Evolutionary conservation across 352 stramenopile species (phyloP).

Genomic region (Globisporangium spinosum): DNA sequence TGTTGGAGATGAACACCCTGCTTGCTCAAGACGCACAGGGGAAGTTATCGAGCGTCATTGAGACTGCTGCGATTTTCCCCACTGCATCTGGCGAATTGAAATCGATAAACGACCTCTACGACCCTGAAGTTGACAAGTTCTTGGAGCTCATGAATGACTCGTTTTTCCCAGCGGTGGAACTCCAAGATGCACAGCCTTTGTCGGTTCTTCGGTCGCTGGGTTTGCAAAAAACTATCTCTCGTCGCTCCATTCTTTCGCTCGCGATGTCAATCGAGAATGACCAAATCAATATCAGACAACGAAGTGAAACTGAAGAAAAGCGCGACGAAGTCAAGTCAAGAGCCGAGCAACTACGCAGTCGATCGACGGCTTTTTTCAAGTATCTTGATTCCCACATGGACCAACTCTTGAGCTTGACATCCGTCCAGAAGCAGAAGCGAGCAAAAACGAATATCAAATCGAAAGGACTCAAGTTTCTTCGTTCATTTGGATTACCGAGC

Average conservation of each 20-base stretch:
- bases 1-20: slow-evolving; percentile 38
- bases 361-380: slow-evolving; percentile 52
- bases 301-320: slow-evolving; percentile 13
- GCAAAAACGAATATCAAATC: slow-evolving; percentile 41
- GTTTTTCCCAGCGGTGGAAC: slow-evolving; percentile 58
- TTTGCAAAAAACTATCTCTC: slow-evolving; percentile 60
- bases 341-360: slow-evolving; percentile 26
- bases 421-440: slow-evolving; percentile 23
- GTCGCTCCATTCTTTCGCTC: slow-evolving; percentile 56
- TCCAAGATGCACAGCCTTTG: slow-evolving; percentile 54
- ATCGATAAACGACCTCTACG: slow-evolving; percentile 59
- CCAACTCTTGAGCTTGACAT: slow-evolving; percentile 35
- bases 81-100: slow-evolving; percentile 51
- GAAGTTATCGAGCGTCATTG: slow-evolving; percentile 36
- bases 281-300: slow-evolving; percentile 30
- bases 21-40: slow-evolving; percentile 40
- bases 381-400: slow-evolving; percentile 65
- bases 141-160: slow-evolving; percentile 60
- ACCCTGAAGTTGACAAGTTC: slow-evolving; percentile 72
- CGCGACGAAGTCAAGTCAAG: slow-evolving; percentile 17
- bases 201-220: slow-evolving; percentile 56
- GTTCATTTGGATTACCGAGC: slow-evolving; percentile 30
- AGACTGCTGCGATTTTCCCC: slow-evolving; percentile 56
- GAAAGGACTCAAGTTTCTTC: slow-evolving; percentile 53
- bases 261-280: slow-evolving; percentile 58